Conservation (phyloP, 208 protist genomes). For the Angomonas desouzai region DNA sequence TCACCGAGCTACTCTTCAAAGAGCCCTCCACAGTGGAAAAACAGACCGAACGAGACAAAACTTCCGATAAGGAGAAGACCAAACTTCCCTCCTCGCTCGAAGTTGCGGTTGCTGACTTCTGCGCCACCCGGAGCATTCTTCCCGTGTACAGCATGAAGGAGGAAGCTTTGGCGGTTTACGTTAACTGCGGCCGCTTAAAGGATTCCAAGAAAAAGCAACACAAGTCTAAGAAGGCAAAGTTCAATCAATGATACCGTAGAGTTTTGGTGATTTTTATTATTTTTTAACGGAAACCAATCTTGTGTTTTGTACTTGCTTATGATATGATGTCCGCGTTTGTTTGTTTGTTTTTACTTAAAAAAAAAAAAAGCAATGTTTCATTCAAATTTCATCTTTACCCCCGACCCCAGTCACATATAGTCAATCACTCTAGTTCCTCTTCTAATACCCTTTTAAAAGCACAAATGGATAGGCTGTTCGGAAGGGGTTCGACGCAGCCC, state of each 20-base stretch:
- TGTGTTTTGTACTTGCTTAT: slow-evolving; percentile 13
- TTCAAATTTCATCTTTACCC: too few species aligned
- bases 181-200: neutral
- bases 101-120: neutral
- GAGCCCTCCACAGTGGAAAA: neutral
- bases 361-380: too few species aligned
- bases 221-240: slow-evolving; percentile 11
- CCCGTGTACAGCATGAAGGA: slow-evolving; percentile 5
- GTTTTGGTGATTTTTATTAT: slow-evolving; percentile 41
- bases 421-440: neutral
- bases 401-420: slow-evolving; percentile 3
- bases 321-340: neutral
- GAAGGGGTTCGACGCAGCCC: slow-evolving; percentile 18
- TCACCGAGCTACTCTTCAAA: neutral
- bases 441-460: neutral
- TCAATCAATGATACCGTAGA: neutral
- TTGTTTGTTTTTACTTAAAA: neutral
- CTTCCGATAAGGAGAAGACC: neutral
- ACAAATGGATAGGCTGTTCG: slow-evolving; percentile 55
- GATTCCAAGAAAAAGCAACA: slow-evolving; percentile 4
- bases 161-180: neutral
- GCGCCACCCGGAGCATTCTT: neutral
- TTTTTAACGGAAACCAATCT: neutral
- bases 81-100: neutral
- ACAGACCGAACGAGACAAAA: neutral